These are phyloP conservation scores for Penicillium sp. DNA, from an alignment of 2,329 filamentous ascomycete species.

Conservation along the genomic window DNA sequence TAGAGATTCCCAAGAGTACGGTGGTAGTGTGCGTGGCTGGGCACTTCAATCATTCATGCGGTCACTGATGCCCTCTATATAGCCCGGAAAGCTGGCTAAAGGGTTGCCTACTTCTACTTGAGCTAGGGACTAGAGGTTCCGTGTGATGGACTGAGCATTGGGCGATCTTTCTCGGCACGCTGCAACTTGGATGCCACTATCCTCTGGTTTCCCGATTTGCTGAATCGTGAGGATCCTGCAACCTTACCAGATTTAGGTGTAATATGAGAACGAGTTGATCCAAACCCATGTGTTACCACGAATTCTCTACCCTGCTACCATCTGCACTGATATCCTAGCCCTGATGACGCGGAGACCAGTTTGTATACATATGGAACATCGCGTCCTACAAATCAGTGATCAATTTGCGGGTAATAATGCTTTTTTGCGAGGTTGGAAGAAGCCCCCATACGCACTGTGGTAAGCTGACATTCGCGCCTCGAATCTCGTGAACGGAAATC, in stretches of 20 bases:
- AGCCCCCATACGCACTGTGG: too few relatives aligned
- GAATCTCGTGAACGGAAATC: too few relatives aligned
- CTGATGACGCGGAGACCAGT: too few relatives aligned
- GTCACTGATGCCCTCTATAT: neutral
- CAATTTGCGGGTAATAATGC: too few relatives aligned
- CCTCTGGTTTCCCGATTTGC: neutral
- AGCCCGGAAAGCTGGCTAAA: neutral
- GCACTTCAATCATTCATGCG: neutral
- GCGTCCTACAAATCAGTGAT: too few relatives aligned
- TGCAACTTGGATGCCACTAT: neutral
- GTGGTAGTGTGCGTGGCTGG: neutral
- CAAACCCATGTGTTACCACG: too few relatives aligned
- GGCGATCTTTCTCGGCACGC: neutral
- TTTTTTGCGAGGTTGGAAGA: too few relatives aligned
- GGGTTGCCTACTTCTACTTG: neutral
- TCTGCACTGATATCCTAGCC: too few relatives aligned
- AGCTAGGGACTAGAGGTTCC: neutral
- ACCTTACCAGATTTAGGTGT: neutral
- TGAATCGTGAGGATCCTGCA: neutral
- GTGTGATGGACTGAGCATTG: neutral
- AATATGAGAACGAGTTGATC: neutral
- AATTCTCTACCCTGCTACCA: too few relatives aligned
- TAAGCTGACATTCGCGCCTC: too few relatives aligned
- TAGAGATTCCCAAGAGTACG: neutral
- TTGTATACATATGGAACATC: too few relatives aligned